A percentile compares a stretch with the other conserved stretches of the same genome.
phyloP scores from a whole-genome alignment of 2,329 filamentous ascomycete species.

The Penicillium sp. region DNA sequence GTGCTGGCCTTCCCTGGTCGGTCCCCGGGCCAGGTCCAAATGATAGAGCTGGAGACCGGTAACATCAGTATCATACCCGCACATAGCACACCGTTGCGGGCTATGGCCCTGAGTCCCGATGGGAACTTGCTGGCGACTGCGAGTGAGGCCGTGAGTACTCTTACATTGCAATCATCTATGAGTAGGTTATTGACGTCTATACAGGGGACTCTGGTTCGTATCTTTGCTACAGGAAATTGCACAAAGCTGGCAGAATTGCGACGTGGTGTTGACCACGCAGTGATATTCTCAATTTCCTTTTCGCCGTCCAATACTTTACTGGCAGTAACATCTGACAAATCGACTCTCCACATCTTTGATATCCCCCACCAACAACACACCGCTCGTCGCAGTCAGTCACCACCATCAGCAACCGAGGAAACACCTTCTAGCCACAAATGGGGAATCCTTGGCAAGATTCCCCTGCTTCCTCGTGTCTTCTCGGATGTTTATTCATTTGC shows the following conservation, averaged over 20 bases:
- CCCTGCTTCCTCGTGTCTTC: slow-evolving; percentile 80
- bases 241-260: slow-evolving; percentile 80
- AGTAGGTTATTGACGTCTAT: slow-evolving; percentile 16
- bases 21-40: slow-evolving; percentile 80
- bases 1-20: slow-evolving; percentile 83
- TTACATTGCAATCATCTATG: not conserved
- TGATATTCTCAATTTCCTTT: slow-evolving; percentile 83
- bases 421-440: slow-evolving; percentile 66
- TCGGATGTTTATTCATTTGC: slow-evolving; percentile 87
- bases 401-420: slow-evolving; percentile 38
- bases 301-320: slow-evolving; percentile 76
- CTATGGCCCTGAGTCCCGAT: slow-evolving; percentile 75
- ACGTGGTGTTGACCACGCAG: slow-evolving; percentile 82
- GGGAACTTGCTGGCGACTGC: slow-evolving; percentile 82
- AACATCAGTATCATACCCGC: slow-evolving; percentile 93
- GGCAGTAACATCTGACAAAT: slow-evolving; percentile 94
- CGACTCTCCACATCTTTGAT: slow-evolving; percentile 91
- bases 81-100: slow-evolving; percentile 74
- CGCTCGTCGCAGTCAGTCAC: slow-evolving; percentile 35
- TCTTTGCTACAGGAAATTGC: slow-evolving; percentile 78
- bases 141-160: slow-evolving; percentile 65
- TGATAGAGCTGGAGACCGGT: slow-evolving; percentile 72
- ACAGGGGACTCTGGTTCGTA: slow-evolving; percentile 81
- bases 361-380: slow-evolving; percentile 53
- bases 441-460: slow-evolving; percentile 79